A percentile compares a stretch with the other conserved stretches of the same genome.
Conservation (phyloP, 768 basidiomycete species). For the Kwoniella bestiolae region DNA sequence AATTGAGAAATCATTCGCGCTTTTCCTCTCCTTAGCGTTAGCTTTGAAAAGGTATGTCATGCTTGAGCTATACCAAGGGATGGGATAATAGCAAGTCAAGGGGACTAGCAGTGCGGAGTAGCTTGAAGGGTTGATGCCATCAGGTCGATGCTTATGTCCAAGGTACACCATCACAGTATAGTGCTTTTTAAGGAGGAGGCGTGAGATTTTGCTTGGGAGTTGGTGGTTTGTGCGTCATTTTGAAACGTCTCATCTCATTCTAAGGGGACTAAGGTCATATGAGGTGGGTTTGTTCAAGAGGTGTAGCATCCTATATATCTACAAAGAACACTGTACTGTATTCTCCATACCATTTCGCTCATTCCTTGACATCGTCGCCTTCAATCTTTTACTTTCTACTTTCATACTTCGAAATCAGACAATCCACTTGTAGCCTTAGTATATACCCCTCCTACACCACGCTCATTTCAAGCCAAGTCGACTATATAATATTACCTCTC, state of each 20-base stretch:
- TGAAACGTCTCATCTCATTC: not conserved
- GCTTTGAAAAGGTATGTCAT: not conserved
- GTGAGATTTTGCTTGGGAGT: not conserved
- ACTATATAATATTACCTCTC: not conserved
- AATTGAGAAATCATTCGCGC: not conserved
- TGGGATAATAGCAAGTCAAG: not conserved
- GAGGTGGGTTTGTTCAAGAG: too few species aligned
- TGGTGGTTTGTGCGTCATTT: not conserved
- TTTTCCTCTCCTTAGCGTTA: not conserved
- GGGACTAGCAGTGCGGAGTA: constrained; percentile 1
- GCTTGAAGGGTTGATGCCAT: not conserved
- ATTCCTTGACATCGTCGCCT: not conserved
- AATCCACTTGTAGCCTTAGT: not conserved
- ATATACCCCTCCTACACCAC: not conserved
- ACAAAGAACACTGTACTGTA: not conserved
- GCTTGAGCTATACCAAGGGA: not conserved
- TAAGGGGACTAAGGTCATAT: not conserved
- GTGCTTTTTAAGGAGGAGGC: not conserved
- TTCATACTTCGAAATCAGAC: not conserved
- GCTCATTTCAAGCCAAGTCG: not conserved
- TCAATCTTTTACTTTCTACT: not conserved
- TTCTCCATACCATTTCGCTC: not conserved
- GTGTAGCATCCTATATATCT: not conserved
- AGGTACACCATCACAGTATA: not conserved
- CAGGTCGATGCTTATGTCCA: not conserved